Base-by-base conservation (phyloP, 2,329 filamentous ascomycete species). In the Xylariaceae sp. region DNA sequence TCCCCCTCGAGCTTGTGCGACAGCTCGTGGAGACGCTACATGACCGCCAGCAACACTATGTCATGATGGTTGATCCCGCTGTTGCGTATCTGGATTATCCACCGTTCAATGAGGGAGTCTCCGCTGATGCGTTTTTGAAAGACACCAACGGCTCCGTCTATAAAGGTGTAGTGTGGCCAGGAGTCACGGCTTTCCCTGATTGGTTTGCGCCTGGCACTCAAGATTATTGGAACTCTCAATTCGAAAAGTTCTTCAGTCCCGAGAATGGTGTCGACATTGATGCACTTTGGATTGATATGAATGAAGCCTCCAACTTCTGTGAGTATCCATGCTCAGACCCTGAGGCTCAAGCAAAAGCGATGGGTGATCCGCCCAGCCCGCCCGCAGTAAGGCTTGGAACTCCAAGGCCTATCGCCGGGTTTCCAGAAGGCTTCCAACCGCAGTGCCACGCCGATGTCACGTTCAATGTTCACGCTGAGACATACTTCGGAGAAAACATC, bases 51-150 rank as follows among this genome's bases (percentile, higher is more conserved):
- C 81, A 84, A 59, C 73, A 79, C 35, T 83, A 83, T 54, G 75
- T 83, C 31, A 68, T 86, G 35, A 87, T 87, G 76, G 80, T 87
- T 10, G 84, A 87, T 60, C 79, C 80, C 12, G 75, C 75, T 3
- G 64, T 71, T 30, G 65, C 63, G 39, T 31, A 45, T 42, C 60
- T 33, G 1, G 70, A 75, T 51, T 56, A 56, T 15, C 47, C 51
- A 6, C 50, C 48, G 4, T 56, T 49, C 41, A 42, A 39, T 4
- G 42, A 51, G 41, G 54, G 54, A 57, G 75, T 76, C 71, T 61
- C 71, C 46, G 59, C 66, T 32, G 59, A 77, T 71, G 54, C 62
- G 6, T 69, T 67, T 35, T 56, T 67, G 27, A 60, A 61, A 48
- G 55, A 56, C 15, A 53, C 63, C 14, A 76, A 83, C 52, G 81